Base-by-base conservation (phyloP, 345 rosid genomes). In the Noccaea caerulescens region DNA sequence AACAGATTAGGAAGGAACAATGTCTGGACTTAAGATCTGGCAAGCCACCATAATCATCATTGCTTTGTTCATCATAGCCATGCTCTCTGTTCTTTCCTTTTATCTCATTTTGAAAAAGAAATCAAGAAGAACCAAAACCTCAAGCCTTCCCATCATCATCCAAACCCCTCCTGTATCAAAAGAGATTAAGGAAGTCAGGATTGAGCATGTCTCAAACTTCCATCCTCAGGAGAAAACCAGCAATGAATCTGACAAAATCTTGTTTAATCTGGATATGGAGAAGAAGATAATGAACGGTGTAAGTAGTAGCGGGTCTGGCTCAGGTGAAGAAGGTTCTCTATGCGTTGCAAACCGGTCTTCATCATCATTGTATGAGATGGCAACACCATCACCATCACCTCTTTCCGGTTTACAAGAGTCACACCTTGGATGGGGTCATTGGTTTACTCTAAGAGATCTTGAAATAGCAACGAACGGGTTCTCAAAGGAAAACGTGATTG, bases 361-460 rank as follows among this genome's bases (percentile, higher is more conserved):
- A 56, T 91, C 98, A 39, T 87, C 89, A 5, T 16, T 68, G 10
- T 68, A 85, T 78, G 87, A 85, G 16, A 72, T 78, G 57, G 84
- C 93, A 42, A 82, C 93, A 3, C 87, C 92, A 53, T 92, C 91
- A 2, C 87, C 92, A 54, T 92, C 96, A 8, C 98, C 96, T 55
- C 84, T 88, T 71, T 81, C 88, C n/a, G 97, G 96, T 58, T 79
- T 90, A 66, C 93, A 96, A 47, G 97, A 90, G 73, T 84, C 98
- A n/a, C 93, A 86, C 18, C 83, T 93, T 16, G 98, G 97, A 34
- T 93, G 98, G 98, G 98, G 98, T 47, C 98, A 90, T 64, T 93
- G 98, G 98, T 93, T 93, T 81, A 93, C 97, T 32, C 73, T 93
- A 23, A 82, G 98, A 80, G 98, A 93, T 72, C 86, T 93, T 45